These are phyloP conservation scores for Microbotryomycetes sp. DNA, from an alignment of 1,284 basidiomycete species.

Conservation along the genomic window DNA sequence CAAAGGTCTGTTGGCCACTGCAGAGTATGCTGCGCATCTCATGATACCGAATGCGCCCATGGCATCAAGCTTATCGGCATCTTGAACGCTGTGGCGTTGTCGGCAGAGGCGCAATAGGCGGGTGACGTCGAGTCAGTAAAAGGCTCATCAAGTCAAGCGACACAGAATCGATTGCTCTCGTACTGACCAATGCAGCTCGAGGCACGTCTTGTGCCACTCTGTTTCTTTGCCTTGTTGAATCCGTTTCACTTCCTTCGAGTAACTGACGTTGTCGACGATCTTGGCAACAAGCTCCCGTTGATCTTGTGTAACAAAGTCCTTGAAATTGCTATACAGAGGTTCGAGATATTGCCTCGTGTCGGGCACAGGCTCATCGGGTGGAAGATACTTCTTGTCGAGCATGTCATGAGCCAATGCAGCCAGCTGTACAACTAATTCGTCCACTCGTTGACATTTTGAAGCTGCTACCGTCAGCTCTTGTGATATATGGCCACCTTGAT, in stretches of 20 bases:
- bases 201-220: constrained; percentile 66
- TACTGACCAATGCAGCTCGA: constrained; percentile 64
- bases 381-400: constrained; percentile 73
- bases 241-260: constrained; percentile 71
- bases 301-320: background rate
- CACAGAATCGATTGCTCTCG: too few species aligned
- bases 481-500: constrained; percentile 12
- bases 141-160: too few species aligned
- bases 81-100: constrained; percentile 56
- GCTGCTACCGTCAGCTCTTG: too few species aligned
- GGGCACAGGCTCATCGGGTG: background rate
- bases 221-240: constrained; percentile 19
- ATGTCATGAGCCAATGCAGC: constrained; percentile 84
- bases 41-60: constrained; percentile 89
- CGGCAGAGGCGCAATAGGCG: too few species aligned
- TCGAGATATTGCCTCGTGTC: constrained; percentile 4
- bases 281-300: constrained; percentile 41
- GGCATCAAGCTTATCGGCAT: constrained; percentile 84
- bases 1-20: constrained; percentile 60
- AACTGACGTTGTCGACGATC: constrained; percentile 76
- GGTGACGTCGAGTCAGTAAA: background rate
- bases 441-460: constrained; percentile 47
- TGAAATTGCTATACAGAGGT: constrained; percentile 7
- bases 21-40: constrained; percentile 76
- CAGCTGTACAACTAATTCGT: constrained; percentile 70